Evolutionary conservation across 2,329 filamentous ascomycete genomes (phyloP), one percentile per base, ranked within the genome.

Genomic region (Fusarium tanahbumbuense): DNA sequence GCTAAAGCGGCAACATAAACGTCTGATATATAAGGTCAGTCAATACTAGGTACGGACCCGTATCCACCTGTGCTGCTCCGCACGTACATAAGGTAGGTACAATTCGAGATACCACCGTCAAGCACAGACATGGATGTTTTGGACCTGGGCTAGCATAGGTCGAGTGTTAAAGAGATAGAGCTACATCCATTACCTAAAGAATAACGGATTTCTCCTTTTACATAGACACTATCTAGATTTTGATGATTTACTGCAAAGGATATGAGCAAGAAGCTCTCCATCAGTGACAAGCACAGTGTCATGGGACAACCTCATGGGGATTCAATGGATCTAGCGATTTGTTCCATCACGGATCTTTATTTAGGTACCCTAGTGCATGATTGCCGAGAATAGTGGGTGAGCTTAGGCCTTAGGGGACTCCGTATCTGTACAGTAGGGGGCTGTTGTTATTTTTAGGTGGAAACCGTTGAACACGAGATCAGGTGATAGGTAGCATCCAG

Each of bases 381-480:
- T 71, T 70, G 65, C 68, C 68, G 68, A 70, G 64, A 68, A 70
- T 61, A 71, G 59, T 56, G 68, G 67, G 41, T 15, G 41, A 44
- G 52, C 42, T 55, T 45, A 70, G 64, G 52, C 34, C 41, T 54
- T 55, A 70, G 68, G 64, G 45, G 64, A 40, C 55, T 57, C 63
- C 63, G 67, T 37, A 32, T 28, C 27, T 32, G 30, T 32, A 37
- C 18, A 37, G 18, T 37, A 37, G 34, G 34, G 32, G 18, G 32
- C 42, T 30, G 55, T 41, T 32, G 56, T 54, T 75, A 75, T 75
- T 74, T 75, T 75, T 75, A 75, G 73, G 45, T 52, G 22, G 23
- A 37, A 12, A 57, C 42, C 40, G 47, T 45, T 46, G 64, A 73
- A 77, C 75, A 77, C 76, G 75, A 77, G 76, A 71, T 76, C 75